Conservation (phyloP, 1,139 yeast genomes). For the Pichia terricola region DNA sequence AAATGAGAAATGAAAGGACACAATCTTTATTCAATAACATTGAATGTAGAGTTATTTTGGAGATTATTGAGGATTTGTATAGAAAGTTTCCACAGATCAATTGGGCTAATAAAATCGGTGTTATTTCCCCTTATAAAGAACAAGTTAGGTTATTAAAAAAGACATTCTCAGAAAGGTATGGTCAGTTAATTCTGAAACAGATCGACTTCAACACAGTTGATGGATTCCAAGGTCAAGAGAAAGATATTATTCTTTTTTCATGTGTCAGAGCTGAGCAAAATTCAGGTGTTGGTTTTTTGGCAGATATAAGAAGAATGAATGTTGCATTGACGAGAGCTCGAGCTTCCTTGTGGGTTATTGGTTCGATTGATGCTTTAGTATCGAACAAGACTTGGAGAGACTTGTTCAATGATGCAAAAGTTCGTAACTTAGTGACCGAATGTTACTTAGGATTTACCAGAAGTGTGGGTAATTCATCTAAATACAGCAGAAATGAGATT, state of each 20-base stretch:
- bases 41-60: conserved; percentile 69
- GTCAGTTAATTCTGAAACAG: conserved; percentile 49
- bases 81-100: conserved; percentile 39
- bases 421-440: conserved; percentile 28
- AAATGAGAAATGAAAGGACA: conserved; percentile 51
- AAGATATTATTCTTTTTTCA: conserved; percentile 84
- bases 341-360: conserved; percentile 86
- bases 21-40: conserved; percentile 60
- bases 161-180: conserved; percentile 50
- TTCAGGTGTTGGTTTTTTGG: conserved; percentile 73
- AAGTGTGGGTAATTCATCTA: neutral
- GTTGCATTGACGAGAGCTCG: conserved; percentile 93
- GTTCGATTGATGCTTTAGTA: conserved; percentile 56
- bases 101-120: conserved; percentile 70
- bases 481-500: neutral
- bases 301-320: conserved; percentile 88
- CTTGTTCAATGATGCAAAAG: conserved; percentile 52
- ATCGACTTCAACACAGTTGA: conserved; percentile 93
- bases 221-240: conserved; percentile 98
- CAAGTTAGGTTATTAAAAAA: conserved; percentile 57
- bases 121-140: conserved; percentile 91
- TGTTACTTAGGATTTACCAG: conserved; percentile 21
- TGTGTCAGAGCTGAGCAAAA: conserved; percentile 71
- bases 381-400: conserved; percentile 63
- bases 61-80: conserved; percentile 52